A percentile compares a stretch with the other conserved stretches of the same genome.
Evolutionary conservation across 2,329 filamentous ascomycete genomes (phyloP).

Genomic region (Trichoderma atrobrunneum): DNA sequence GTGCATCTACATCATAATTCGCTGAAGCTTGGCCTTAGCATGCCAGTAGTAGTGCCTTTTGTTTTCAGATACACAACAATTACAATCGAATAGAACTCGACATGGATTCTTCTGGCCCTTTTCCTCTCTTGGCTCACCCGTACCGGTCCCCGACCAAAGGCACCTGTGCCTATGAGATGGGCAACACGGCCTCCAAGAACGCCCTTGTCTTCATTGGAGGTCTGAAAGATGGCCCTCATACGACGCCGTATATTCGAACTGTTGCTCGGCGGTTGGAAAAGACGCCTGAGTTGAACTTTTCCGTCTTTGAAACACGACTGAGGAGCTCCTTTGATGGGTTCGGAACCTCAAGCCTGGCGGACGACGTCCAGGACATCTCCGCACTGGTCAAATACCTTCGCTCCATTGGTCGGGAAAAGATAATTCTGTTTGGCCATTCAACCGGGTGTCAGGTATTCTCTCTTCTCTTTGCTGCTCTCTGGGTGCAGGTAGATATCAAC

Average conservation of each 20-base stretch:
- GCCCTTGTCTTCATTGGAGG: conserved; percentile 69
- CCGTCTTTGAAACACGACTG: conserved; percentile 56
- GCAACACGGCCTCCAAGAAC: conserved; percentile 45
- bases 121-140: conserved; percentile 45
- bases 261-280: conserved; percentile 45
- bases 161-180: conserved; percentile 48
- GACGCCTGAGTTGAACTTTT: conserved; percentile 42
- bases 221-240: conserved; percentile 66
- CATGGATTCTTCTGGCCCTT: conserved; percentile 35
- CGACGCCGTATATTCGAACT: conserved; percentile 54
- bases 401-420: conserved; percentile 47
- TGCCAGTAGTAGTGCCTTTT: not conserved
- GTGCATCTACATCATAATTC: not conserved
- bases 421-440: conserved; percentile 58
- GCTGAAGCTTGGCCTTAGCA: not conserved
- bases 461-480: not conserved
- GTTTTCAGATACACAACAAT: not conserved
- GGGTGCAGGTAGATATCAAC: not conserved
- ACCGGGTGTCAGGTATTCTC: conserved; percentile 54
- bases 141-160: conserved; percentile 41
- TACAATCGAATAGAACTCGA: not conserved
- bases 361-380: conserved; percentile 54
- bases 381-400: conserved; percentile 54
- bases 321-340: conserved; percentile 53
- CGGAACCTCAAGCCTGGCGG: conserved; percentile 47